Percentiles rank a stretch among this genome's conserved stretches.
These are phyloP conservation scores for Pseudogymnoascus sp. DNA, from an alignment of 2,329 filamentous ascomycete genomes.

Conservation along the genomic window DNA sequence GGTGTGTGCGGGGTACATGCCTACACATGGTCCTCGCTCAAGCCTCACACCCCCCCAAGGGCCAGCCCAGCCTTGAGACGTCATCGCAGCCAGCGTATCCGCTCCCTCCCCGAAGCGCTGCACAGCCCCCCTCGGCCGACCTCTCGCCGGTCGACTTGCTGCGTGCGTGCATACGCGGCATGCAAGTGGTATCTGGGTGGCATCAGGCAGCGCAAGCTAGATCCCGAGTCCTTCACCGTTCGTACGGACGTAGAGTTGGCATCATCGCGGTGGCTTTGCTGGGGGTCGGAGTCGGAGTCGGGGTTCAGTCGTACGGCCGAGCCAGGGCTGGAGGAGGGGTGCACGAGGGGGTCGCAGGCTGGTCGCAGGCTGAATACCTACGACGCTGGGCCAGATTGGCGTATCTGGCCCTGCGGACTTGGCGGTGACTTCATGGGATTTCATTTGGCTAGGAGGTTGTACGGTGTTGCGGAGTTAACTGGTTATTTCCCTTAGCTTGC, in stretches of 20 bases:
- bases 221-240: neutral
- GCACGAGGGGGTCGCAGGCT: neutral
- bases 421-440: neutral
- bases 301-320: neutral
- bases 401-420: neutral
- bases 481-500: neutral
- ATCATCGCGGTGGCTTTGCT: neutral
- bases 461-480: neutral
- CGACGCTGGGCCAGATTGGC: neutral
- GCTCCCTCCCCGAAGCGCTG: neutral
- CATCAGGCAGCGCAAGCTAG: neutral
- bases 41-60: neutral
- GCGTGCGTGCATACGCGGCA: neutral
- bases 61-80: neutral
- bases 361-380: neutral
- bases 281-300: neutral
- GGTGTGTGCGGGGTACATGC: neutral
- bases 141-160: neutral
- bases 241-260: neutral
- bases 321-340: neutral
- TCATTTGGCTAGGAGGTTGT: neutral
- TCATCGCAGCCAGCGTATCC: neutral
- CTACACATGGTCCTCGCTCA: neutral
- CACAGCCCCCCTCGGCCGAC: neutral
- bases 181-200: neutral